Percentiles rank a stretch among this genome's conserved stretches.
Conservation (phyloP, 192 early-diverging fungal genomes). For the Lobosporangium transversale region DNA sequence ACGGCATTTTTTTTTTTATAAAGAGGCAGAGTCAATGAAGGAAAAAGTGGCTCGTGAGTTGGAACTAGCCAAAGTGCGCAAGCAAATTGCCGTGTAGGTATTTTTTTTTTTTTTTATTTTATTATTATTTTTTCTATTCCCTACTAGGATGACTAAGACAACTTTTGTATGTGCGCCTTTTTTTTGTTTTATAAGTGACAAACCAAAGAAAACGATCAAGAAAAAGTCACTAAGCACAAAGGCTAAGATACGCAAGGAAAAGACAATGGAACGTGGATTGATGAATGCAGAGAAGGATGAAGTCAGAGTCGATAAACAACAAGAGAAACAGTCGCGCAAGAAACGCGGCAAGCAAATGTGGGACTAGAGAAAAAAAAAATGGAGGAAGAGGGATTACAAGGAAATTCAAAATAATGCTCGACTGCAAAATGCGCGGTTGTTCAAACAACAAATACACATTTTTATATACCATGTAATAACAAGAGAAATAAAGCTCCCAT, state of each 20-base stretch:
- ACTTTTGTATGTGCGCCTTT: neutral
- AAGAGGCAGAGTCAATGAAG: slow-evolving; percentile 44
- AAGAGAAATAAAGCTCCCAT: no score
- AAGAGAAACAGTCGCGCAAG: slow-evolving; percentile 37
- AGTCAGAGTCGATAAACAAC: slow-evolving; percentile 42
- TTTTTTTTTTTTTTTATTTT: slow-evolving; percentile 8
- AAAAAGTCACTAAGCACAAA: slow-evolving; percentile 51
- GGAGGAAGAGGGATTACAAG: no score
- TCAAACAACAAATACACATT: no score
- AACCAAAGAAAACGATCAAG: slow-evolving; percentile 52
- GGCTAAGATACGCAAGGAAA: slow-evolving; percentile 41
- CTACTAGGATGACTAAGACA: neutral
- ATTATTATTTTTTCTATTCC: neutral
- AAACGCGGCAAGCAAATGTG: slow-evolving; percentile 55
- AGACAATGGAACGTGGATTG: slow-evolving; percentile 49
- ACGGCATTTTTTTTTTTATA: no score
- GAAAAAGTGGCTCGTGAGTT: slow-evolving; percentile 41
- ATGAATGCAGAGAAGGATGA: slow-evolving; percentile 52
- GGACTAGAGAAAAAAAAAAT: slow-evolving; percentile 44
- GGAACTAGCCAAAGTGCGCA: slow-evolving; percentile 46
- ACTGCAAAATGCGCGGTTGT: no score
- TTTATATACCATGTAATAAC: no score
- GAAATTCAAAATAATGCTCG: no score
- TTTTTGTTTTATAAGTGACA: slow-evolving; percentile 31
- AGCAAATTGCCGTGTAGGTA: slow-evolving; percentile 38